These are phyloP conservation scores for Solanum chiquidenum DNA, from an alignment of 257 asterid genomes.

Conservation along the genomic window DNA sequence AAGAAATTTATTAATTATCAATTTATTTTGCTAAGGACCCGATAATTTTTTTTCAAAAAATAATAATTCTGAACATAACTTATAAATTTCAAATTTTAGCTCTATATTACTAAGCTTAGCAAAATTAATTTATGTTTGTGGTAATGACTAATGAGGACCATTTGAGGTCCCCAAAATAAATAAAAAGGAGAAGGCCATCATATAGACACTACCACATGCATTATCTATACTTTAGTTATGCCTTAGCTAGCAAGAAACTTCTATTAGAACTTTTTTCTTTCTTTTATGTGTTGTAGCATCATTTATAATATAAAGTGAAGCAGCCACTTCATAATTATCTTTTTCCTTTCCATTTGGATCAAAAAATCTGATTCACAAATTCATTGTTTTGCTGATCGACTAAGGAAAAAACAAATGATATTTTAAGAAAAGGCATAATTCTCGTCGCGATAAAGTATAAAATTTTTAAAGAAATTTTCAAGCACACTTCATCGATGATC, in stretches of 20 bases:
- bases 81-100: neutral
- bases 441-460: too few species aligned
- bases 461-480: neutral
- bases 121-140: neutral
- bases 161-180: neutral
- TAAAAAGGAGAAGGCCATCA: neutral
- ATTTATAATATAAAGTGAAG: neutral
- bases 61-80: too few species aligned
- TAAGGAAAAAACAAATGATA: too few species aligned
- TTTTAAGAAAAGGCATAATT: too few species aligned
- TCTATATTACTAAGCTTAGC: neutral
- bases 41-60: too few species aligned
- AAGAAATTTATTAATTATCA: neutral
- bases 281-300: neutral
- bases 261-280: neutral
- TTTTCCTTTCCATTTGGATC: neutral
- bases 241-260: constrained; percentile 1
- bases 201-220: neutral
- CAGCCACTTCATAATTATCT: neutral
- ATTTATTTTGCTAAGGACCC: too few species aligned
- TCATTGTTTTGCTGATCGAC: neutral
- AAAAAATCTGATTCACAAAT: neutral
- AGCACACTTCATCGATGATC: neutral
- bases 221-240: neutral
- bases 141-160: neutral